Base-by-base conservation (phyloP, 768 basidiomycete genomes). In the Leucogyrophana mollusca region DNA sequence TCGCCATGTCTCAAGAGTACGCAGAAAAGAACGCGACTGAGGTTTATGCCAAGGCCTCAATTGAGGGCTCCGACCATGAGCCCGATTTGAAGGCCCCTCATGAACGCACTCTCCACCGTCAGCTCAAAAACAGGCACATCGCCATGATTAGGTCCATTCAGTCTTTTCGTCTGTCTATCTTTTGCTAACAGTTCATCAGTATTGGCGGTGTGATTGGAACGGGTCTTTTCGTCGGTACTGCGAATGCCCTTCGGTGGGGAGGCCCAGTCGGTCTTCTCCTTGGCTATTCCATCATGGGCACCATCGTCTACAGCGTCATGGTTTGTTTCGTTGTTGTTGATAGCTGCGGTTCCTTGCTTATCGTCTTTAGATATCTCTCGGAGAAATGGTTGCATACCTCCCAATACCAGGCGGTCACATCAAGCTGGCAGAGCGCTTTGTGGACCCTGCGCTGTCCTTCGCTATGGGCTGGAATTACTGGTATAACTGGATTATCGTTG, bases 401-500 rank as follows among this genome's bases (percentile, higher is more conserved):
- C 90, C 90, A 0, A 74, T 92, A 40, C 75, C 87, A 21, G 90
- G 90, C 47, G 90, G 81, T 34, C 88, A 90, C 55, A 90, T 91
- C 64, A 87, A 74, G 49, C 67, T 92, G 14, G 83, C 90, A 0
- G 89, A 85, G 60, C 85, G 90, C 24, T 93, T 92, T 56, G 83
- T 92, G 7, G 79, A 89, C 50, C 84, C 80, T 13, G 84, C 87
- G 1, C 70, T 88, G 49, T 85, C 87, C 18, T 70, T 71, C 35
- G 58, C 73, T 5, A 72, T 74, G 76, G 76, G 75, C 17, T 78
- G 76, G 76, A 80, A 77, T 53, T 79, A 78, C 51, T 78, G 76
- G 77, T 65, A 68, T n/a, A 62, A 58, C 49, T 60, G 66, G 64
- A 51, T 43, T 2, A 60, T 59, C 32, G 45, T 57, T 9, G 62